Conservation (phyloP, 1,139 yeast genomes). For the Keqinozyma sinolaborantium region DNA sequence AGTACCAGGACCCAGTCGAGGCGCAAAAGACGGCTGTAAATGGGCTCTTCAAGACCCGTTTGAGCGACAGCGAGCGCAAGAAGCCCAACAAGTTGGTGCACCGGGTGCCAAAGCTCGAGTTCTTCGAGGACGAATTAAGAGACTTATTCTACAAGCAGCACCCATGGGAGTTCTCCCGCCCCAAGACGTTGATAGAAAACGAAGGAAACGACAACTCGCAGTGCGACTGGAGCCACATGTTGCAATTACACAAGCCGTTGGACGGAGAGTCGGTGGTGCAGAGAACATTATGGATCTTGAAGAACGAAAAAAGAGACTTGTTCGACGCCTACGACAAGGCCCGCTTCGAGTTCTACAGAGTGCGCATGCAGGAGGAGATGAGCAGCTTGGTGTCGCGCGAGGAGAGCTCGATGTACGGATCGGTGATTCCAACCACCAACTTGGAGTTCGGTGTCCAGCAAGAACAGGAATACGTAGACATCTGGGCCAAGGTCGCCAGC, state of each 20-base stretch:
- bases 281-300: slow-evolving; percentile 71
- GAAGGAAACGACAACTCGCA: slow-evolving; percentile 50
- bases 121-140: slow-evolving; percentile 81
- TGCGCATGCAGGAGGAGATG: slow-evolving; percentile 82
- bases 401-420: slow-evolving; percentile 84
- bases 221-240: slow-evolving; percentile 75
- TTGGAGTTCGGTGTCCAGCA: slow-evolving; percentile 64
- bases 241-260: slow-evolving; percentile 67
- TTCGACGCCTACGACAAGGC: slow-evolving; percentile 81
- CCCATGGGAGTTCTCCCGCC: slow-evolving; percentile 97
- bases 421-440: slow-evolving; percentile 59
- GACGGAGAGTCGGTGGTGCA: slow-evolving; percentile 96
- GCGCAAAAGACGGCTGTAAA: neutral
- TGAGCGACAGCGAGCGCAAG: slow-evolving; percentile 18
- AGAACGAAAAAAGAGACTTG: slow-evolving; percentile 24
- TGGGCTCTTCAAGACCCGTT: slow-evolving; percentile 42
- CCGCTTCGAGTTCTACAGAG: slow-evolving; percentile 79
- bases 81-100: slow-evolving; percentile 34
- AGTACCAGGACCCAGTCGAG: slow-evolving; percentile 18
- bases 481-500: slow-evolving; percentile 73
- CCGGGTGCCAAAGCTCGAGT: slow-evolving; percentile 60
- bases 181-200: slow-evolving; percentile 81
- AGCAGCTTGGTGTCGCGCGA: slow-evolving; percentile 73
- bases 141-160: slow-evolving; percentile 83
- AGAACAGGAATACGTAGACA: slow-evolving; percentile 69